Conservation (phyloP, 1,284 basidiomycete species). For the Trametes versicolor region DNA sequence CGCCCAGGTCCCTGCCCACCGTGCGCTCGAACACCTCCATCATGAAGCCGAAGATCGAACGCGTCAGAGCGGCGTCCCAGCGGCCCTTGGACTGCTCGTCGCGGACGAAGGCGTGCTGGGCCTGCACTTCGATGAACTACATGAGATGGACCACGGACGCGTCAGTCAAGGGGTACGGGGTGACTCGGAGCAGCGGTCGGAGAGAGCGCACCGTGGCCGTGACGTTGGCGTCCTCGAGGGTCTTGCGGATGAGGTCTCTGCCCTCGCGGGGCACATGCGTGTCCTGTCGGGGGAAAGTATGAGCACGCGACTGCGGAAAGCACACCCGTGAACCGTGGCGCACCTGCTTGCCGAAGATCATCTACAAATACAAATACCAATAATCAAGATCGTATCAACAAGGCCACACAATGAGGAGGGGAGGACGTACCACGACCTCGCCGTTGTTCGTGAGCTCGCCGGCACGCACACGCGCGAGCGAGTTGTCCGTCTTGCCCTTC, state of each 20-base stretch:
- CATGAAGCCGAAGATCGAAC: slow-evolving; percentile 86
- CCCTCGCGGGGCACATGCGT: slow-evolving; percentile 90
- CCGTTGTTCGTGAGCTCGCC: slow-evolving; percentile 83
- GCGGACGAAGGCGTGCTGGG: slow-evolving; percentile 93
- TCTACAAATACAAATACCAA: slow-evolving; percentile 51
- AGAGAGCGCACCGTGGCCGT: slow-evolving; percentile 71
- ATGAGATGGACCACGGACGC: background rate
- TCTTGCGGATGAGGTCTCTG: slow-evolving; percentile 83
- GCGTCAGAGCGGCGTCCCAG: slow-evolving; percentile 91
- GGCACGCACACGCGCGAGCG: slow-evolving; percentile 73
- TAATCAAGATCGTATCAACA: background rate
- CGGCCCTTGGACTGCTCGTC: slow-evolving; percentile 91
- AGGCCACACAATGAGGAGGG: background rate
- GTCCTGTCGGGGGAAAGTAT: slow-evolving; percentile 56
- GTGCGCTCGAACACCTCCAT: slow-evolving; percentile 94
- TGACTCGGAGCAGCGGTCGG: background rate
- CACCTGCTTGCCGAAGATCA: slow-evolving; percentile 90
- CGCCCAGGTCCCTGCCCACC: slow-evolving; percentile 84
- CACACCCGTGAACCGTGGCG: background rate
- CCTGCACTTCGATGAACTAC: slow-evolving; percentile 92
- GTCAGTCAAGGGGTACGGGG: background rate
- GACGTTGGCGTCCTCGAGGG: slow-evolving; percentile 82
- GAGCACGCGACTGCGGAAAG: background rate
- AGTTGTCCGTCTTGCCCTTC: slow-evolving; percentile 85
- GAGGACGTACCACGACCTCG: slow-evolving; percentile 77